These are phyloP conservation scores for Plasmodium adleri DNA, from an alignment of 169 alveolate species.

Conservation along the genomic window DNA sequence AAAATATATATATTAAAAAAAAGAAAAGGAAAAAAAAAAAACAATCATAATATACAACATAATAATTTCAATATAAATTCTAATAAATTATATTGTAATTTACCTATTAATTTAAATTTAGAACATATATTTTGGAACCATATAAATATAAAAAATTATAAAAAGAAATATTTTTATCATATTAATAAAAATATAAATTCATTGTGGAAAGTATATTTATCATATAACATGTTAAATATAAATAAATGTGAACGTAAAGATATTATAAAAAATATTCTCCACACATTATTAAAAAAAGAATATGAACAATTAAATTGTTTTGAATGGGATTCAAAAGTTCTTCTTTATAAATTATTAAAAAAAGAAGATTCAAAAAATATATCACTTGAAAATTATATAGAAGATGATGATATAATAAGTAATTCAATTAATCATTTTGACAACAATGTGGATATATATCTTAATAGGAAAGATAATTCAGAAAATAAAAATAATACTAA, in stretches of 20 bases:
- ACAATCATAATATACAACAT: not conserved
- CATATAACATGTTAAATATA: not conserved
- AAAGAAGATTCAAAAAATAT: not conserved
- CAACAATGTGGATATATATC: not conserved
- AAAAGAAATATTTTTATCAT: not conserved
- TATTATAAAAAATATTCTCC: slow-evolving; percentile 17
- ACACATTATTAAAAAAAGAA: slow-evolving; percentile 15
- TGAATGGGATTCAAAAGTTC: slow-evolving; percentile 12
- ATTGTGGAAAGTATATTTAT: slow-evolving; percentile 32
- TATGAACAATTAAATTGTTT: slow-evolving; percentile 1
- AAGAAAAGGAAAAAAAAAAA: not conserved
- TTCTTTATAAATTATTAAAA: not conserved
- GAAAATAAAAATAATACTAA: no score
- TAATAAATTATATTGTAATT: not conserved
- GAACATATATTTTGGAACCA: slow-evolving; percentile 32
- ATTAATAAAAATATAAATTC: slow-evolving; percentile 26
- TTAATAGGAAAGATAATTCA: not conserved
- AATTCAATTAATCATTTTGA: not conserved
- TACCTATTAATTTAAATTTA: slow-evolving; percentile 39
- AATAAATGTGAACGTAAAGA: slow-evolving; percentile 22
- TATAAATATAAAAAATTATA: slow-evolving; percentile 11
- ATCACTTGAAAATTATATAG: not conserved
- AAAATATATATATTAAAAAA: not conserved
- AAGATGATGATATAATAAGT: not conserved
- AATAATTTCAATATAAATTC: not conserved